Evolutionary conservation across 495 filamentous ascomycete genomes (phyloP).

Genomic region (Lasiosphaeria hispida): DNA sequence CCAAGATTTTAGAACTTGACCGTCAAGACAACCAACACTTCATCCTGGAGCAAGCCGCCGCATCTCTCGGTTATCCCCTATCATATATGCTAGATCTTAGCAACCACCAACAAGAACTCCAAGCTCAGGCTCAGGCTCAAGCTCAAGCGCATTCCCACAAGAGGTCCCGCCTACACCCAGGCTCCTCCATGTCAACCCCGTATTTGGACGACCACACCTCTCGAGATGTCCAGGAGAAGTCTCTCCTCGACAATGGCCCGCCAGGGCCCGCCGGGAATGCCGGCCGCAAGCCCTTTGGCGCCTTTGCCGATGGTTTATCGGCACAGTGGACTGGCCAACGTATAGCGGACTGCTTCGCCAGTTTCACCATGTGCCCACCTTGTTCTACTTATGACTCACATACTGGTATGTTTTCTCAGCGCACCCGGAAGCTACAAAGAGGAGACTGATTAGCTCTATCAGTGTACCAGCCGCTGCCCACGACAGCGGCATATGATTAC

Average conservation of each 20-base stretch:
- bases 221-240: conserved; percentile 39
- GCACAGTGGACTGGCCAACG: conserved; percentile 35
- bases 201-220: conserved; percentile 17
- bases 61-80: conserved; percentile 18
- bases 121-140: no score
- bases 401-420: conserved; percentile 21
- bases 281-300: conserved; percentile 22
- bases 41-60: conserved; percentile 38
- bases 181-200: conserved; percentile 26
- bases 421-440: not conserved
- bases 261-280: conserved; percentile 20
- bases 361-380: conserved; percentile 38
- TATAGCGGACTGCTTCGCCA: conserved; percentile 38
- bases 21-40: conserved; percentile 33
- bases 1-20: conserved; percentile 28
- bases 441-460: conserved; percentile 6
- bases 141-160: conserved; percentile 27
- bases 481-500: conserved; percentile 35
- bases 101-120: conserved; percentile 4
- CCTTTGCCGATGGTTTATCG: conserved; percentile 21
- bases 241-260: conserved; percentile 23
- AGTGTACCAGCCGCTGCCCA: conserved; percentile 35
- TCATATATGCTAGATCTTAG: conserved; percentile 18
- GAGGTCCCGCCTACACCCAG: conserved; percentile 35
- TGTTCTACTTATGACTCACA: conserved; percentile 40